Conservation (phyloP, 2,329 filamentous ascomycete species). For the Dryadomyces quercus-mongolicae region DNA sequence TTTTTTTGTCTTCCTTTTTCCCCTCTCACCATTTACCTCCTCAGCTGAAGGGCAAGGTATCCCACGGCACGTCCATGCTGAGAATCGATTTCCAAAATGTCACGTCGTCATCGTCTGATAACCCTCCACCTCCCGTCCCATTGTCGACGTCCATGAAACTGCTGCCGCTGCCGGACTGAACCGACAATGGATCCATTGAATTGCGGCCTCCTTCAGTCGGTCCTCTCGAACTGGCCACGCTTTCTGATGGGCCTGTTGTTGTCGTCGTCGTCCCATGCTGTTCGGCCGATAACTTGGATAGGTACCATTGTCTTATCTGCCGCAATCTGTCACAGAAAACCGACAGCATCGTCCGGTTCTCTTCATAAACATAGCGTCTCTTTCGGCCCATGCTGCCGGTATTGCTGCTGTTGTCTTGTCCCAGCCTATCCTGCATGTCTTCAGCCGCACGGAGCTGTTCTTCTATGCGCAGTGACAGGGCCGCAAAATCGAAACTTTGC, state of each 20-base stretch:
- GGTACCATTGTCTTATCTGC: constrained; percentile 29
- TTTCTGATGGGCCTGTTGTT: background rate
- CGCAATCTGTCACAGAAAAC: constrained; percentile 23
- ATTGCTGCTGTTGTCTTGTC: background rate
- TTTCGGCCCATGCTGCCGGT: constrained; percentile 6
- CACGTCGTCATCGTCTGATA: constrained; percentile 6
- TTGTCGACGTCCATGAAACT: constrained; percentile 8
- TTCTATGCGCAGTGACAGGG: constrained; percentile 15
- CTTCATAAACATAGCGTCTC: constrained; percentile 16
- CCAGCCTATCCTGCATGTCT: constrained; percentile 13
- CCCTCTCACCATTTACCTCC: background rate
- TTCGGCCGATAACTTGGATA: constrained; percentile 5
- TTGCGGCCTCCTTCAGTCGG: background rate
- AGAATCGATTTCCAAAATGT: constrained; percentile 4
- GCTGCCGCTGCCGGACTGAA: background rate
- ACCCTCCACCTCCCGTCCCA: background rate
- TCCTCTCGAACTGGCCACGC: background rate
- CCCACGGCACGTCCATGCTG: constrained; percentile 1
- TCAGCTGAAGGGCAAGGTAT: background rate
- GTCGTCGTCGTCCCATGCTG: background rate
- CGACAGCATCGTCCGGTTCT: constrained; percentile 16
- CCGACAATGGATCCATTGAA: background rate
- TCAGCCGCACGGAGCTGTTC: constrained; percentile 16
- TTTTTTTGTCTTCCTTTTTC: too few species aligned
- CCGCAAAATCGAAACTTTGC: constrained; percentile 20